Evolutionary conservation across 2,329 filamentous ascomycete genomes (phyloP).

Genomic region (Colletotrichum gigasporum): DNA sequence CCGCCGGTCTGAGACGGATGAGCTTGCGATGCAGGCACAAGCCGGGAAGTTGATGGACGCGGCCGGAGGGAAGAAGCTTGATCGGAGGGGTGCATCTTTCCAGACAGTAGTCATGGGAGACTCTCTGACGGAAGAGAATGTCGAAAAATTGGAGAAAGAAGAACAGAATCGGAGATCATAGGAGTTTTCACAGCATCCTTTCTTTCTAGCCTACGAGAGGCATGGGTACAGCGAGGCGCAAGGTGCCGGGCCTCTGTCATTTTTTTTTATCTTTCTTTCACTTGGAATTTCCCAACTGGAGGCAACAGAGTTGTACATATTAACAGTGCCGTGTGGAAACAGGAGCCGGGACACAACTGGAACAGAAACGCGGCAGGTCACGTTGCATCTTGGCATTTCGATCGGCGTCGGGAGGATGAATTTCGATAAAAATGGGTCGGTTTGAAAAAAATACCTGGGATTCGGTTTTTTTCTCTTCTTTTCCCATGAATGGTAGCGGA

Average conservation of each 20-base stretch:
- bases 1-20: constrained; percentile 48
- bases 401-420: constrained; percentile 14
- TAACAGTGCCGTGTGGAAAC: background rate
- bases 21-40: constrained; percentile 52
- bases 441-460: background rate
- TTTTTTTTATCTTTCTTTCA: background rate
- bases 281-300: background rate
- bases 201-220: background rate
- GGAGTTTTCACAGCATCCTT: background rate
- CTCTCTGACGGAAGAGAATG: constrained; percentile 63
- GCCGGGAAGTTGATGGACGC: constrained; percentile 59
- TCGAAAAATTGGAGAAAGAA: constrained; percentile 56
- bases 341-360: background rate
- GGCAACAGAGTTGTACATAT: constrained; percentile 19
- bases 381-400: constrained; percentile 33
- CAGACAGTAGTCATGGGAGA: constrained; percentile 49
- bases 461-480: background rate
- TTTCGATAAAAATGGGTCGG: background rate
- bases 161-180: constrained; percentile 31
- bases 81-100: constrained; percentile 44
- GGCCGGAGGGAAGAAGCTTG: constrained; percentile 47
- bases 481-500: background rate
- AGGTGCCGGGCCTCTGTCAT: background rate
- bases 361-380: constrained; percentile 18
- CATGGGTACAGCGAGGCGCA: constrained; percentile 7